Conservation (phyloP, 1,284 basidiomycete genomes). For the Malassezia caprae region DNA sequence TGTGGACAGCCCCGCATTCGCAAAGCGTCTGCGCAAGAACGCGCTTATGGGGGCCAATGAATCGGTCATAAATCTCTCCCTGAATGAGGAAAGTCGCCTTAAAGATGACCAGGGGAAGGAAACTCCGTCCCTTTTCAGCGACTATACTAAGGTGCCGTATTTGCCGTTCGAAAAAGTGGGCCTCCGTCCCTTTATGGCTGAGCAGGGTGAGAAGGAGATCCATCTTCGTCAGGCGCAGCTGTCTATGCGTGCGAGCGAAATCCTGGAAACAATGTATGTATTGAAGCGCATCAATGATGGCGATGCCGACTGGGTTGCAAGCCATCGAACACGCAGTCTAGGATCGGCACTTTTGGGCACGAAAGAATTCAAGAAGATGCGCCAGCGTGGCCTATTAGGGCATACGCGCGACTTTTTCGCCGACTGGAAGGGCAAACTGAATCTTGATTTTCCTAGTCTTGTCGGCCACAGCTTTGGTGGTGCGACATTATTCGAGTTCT, state of each 20-base stretch:
- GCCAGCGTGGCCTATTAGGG: neutral
- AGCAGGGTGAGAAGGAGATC: constrained; percentile 46
- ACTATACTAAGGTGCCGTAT: constrained; percentile 23
- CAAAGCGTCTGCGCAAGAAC: neutral
- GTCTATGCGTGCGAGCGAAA: constrained; percentile 51
- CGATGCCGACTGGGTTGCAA: constrained; percentile 28
- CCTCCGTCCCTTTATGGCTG: constrained; percentile 36
- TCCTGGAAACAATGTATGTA: constrained; percentile 48
- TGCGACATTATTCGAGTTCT: constrained; percentile 30
- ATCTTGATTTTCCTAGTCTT: constrained; percentile 23
- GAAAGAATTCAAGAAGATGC: neutral
- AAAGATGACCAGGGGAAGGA: constrained; percentile 14
- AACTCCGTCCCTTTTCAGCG: neutral
- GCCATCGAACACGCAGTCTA: constrained; percentile 25
- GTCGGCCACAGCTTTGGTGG: constrained; percentile 47
- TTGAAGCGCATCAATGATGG: constrained; percentile 46
- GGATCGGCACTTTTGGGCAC: constrained; percentile 24
- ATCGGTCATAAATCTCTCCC: constrained; percentile 38
- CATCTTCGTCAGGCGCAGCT: constrained; percentile 52
- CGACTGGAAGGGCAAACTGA: constrained; percentile 32
- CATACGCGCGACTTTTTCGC: constrained; percentile 10
- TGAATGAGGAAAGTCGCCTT: constrained; percentile 46
- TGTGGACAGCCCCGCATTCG: neutral
- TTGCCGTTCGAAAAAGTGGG: constrained; percentile 47
- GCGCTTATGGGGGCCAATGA: constrained; percentile 1